Percentiles rank a stretch among this genome's conserved stretches.
Evolutionary conservation across 306 rosid genomes (phyloP).

Genomic region (Ormosia emarginata): DNA sequence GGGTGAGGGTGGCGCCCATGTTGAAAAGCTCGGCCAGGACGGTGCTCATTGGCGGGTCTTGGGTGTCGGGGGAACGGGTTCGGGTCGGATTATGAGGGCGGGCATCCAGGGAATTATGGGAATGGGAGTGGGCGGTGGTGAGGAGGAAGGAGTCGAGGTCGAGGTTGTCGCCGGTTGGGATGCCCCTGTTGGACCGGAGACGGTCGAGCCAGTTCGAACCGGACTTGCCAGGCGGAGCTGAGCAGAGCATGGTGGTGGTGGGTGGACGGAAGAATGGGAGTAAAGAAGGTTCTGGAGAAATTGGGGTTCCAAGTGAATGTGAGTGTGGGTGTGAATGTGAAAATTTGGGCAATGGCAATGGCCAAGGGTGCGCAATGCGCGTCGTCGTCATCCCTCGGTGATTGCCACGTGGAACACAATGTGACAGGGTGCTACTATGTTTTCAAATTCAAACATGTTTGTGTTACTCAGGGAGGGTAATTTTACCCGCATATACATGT

Average conservation of each 20-base stretch:
- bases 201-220: slow-evolving; percentile 84
- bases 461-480: too few species aligned
- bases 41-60: slow-evolving; percentile 32
- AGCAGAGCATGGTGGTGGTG: slow-evolving; percentile 56
- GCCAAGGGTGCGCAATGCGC: background rate
- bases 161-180: slow-evolving; percentile 55
- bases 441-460: slow-evolving; percentile 22
- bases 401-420: slow-evolving; percentile 17
- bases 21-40: slow-evolving; percentile 72
- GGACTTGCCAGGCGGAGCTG: slow-evolving; percentile 56
- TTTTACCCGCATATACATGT: too few species aligned
- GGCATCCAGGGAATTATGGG: background rate
- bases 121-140: slow-evolving; percentile 27
- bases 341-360: background rate
- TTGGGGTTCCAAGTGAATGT: background rate
- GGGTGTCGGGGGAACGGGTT: background rate
- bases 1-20: slow-evolving; percentile 39
- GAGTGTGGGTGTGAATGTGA: background rate
- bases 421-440: background rate
- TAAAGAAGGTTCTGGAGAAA: background rate
- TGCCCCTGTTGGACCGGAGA: slow-evolving; percentile 79
- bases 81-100: slow-evolving; percentile 16
- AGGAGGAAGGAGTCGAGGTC: slow-evolving; percentile 72
- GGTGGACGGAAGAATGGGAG: background rate
- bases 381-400: slow-evolving; percentile 15